Evolutionary conservation across 164 flowering plant species (phyloP).

Genomic region (Dillenia turbinata): DNA sequence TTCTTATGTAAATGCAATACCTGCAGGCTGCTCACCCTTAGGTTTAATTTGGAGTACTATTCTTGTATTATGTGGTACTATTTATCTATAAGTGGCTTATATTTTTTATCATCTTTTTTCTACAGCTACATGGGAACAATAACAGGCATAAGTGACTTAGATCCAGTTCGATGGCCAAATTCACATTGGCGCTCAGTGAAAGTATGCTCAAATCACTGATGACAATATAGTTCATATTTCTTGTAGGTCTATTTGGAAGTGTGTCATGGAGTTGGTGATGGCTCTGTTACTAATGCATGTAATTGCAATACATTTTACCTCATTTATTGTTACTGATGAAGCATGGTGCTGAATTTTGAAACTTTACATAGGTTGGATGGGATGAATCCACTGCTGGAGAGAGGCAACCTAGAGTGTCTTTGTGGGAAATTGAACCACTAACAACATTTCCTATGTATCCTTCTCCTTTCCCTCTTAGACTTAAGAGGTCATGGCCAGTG

Average conservation of each 20-base stretch:
- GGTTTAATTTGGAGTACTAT: too few relatives aligned
- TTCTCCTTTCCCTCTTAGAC: slow-evolving; percentile 80
- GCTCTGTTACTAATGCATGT: neutral
- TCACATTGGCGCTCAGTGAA: slow-evolving; percentile 98
- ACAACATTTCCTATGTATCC: slow-evolving; percentile 98
- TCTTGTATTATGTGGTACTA: neutral
- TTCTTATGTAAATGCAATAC: too few relatives aligned
- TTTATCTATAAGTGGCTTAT: neutral
- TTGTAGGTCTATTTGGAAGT: neutral
- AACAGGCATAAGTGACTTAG: slow-evolving; percentile 83
- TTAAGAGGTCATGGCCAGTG: slow-evolving; percentile 94
- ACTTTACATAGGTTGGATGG: slow-evolving; percentile 83
- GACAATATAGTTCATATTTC: neutral
- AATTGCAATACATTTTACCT: neutral
- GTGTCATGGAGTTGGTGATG: too few relatives aligned
- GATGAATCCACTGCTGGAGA: slow-evolving; percentile 99
- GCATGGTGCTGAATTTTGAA: neutral
- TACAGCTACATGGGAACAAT: slow-evolving; percentile 89
- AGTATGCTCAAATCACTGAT: slow-evolving; percentile 31
- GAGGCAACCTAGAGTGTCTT: slow-evolving; percentile 93
- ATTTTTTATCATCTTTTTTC: slow-evolving; percentile 4
- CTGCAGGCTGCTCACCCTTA: too few relatives aligned
- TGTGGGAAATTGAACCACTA: slow-evolving; percentile 98
- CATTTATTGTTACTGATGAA: too few relatives aligned
- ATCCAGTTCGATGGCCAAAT: slow-evolving; percentile 76